Evolutionary conservation across 768 basidiomycete genomes (phyloP), one percentile per base, ranked within the genome.

Genomic region (Lanmaoa rubissima): DNA sequence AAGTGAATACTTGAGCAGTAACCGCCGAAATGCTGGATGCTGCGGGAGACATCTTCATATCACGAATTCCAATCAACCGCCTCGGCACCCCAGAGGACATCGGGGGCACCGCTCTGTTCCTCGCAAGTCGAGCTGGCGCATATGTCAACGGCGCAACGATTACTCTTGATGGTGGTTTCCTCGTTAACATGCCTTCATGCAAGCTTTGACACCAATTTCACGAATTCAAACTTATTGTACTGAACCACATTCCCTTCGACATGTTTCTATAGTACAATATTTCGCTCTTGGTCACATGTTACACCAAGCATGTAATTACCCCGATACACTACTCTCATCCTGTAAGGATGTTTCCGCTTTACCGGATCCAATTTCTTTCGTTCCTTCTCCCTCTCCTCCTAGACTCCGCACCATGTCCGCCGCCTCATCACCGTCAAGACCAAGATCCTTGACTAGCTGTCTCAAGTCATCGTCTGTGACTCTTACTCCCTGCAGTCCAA

Each of bases 401-500:
- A 92, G 69, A 12, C 84, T 88, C 67, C 82, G 85, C 21, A 87
- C 85, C 58, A 93, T 72, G 54, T 91, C 88, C 2, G 79, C 83
- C 7, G 90, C 89, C n/a, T 88, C 89, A 42, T 88, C 85, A 8
- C 82, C 88, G 26, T 81, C 84, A 24, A 94, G 76, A 14, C 91
- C 90, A 26, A 94, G 77, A 60, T 91, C 88, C 41, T 82, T 82
- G 6, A 93, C 82, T 38, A 94, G 73, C 57, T 84, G 81, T 58
- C 71, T 72, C 60, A 94, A 74, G 53, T 94, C 92, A 32, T 88
- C 87, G 54, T 87, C 81, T 4, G 90, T 89, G 24, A 87, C 86
- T 61, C 83, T 83, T 24, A 94, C 82, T 5, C 90, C 91, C 65
- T 89, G 85, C 45, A 94, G 67, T 13, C 89, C 89, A 61, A 78